phyloP scores from a whole-genome alignment of 2,329 filamentous ascomycete genomes.

The Diaporthe batatas region DNA sequence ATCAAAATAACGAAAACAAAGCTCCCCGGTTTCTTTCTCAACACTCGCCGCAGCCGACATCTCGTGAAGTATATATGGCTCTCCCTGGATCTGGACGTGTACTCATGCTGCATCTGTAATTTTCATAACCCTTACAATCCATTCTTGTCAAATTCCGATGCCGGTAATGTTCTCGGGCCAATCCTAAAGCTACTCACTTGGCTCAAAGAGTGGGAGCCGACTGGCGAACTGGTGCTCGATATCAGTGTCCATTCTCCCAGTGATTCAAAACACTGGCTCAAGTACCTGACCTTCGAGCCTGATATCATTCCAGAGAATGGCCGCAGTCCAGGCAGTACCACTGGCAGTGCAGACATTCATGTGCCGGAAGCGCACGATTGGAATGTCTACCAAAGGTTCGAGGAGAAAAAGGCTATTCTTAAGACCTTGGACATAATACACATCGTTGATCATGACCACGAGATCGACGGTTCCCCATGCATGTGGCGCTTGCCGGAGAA shows the following conservation, averaged over 20 bases:
- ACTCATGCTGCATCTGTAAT: conserved; percentile 44
- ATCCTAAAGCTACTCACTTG: conserved; percentile 46
- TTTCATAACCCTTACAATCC: no score
- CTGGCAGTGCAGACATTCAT: no score
- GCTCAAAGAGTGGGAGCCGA: conserved; percentile 48
- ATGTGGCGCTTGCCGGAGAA: neutral
- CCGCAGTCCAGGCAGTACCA: neutral
- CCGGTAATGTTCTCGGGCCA: conserved; percentile 39
- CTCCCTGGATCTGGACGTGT: conserved; percentile 49
- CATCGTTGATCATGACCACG: no score
- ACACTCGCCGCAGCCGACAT: conserved; percentile 48
- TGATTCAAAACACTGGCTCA: neutral
- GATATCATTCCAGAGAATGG: neutral
- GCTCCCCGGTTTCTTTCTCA: conserved; percentile 47
- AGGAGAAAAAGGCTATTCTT: neutral
- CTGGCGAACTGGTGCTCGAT: neutral
- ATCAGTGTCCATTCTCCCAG: conserved; percentile 13
- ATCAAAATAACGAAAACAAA: conserved; percentile 50
- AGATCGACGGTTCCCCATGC: no score
- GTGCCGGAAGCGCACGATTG: no score
- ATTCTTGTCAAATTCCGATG: neutral
- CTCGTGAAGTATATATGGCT: conserved; percentile 50
- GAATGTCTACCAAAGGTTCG: no score
- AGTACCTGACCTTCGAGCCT: neutral
- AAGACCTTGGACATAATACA: neutral